These are phyloP conservation scores for Luzula sylvatica DNA, from an alignment of 176 grass and related monocot genomes.

Conservation along the genomic window DNA sequence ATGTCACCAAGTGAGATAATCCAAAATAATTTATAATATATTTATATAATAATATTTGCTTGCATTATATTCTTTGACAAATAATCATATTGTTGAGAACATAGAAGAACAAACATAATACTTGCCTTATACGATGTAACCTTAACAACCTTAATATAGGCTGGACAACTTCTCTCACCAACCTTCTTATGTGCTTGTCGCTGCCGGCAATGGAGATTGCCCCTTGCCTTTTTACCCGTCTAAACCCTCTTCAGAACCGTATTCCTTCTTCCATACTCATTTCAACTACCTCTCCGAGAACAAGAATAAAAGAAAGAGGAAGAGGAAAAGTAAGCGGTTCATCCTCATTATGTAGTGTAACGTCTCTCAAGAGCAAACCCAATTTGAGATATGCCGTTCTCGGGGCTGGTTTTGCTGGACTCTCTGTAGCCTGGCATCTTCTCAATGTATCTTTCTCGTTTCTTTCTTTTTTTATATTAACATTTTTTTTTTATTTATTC, in stretches of 20 bases:
- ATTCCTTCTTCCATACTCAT: neutral
- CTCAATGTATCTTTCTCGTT: slow-evolving; percentile 52
- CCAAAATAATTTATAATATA: too few relatives aligned
- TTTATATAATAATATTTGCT: too few relatives aligned
- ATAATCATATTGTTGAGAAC: too few relatives aligned
- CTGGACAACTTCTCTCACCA: too few relatives aligned
- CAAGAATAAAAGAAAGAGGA: neutral
- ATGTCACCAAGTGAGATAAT: too few relatives aligned
- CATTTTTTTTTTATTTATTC: neutral
- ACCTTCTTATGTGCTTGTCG: too few relatives aligned
- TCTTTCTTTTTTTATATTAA: neutral
- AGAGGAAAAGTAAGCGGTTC: neutral
- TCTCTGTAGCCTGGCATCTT: slow-evolving; percentile 92
- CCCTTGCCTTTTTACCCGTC: neutral
- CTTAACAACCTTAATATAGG: too few relatives aligned
- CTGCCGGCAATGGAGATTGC: slow-evolving; percentile 3
- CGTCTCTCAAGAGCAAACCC: slow-evolving; percentile 6
- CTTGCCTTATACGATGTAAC: too few relatives aligned
- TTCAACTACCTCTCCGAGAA: neutral
- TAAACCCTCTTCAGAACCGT: slow-evolving; percentile 20
- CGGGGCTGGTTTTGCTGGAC: slow-evolving; percentile 68
- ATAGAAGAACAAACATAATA: too few relatives aligned
- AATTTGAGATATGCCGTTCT: slow-evolving; percentile 64
- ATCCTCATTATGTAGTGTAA: neutral
- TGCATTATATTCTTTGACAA: too few relatives aligned